phyloP scores from a whole-genome alignment of 352 stramenopile genomes.

The Thalassiosira sp. region DNA sequence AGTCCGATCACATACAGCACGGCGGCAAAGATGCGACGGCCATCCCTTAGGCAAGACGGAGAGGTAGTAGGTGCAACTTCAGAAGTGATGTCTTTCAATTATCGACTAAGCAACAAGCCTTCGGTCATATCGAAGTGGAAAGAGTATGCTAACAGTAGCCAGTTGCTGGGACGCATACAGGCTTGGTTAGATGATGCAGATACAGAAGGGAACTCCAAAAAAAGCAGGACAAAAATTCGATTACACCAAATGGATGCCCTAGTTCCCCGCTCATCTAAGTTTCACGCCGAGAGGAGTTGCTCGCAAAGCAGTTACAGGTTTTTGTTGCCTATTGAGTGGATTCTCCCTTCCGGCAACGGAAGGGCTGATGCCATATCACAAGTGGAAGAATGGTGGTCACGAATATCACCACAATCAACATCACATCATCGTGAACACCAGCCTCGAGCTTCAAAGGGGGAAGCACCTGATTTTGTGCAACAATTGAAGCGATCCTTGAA shows the following conservation, averaged over 20 bases:
- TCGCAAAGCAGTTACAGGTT: constrained; percentile 70
- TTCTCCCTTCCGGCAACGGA: constrained; percentile 29
- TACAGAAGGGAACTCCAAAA: too few species aligned
- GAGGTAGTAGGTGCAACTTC: constrained; percentile 35
- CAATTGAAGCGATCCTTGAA: constrained; percentile 49
- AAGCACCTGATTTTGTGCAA: constrained; percentile 29
- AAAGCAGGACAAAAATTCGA: constrained; percentile 14
- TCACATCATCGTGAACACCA: constrained; percentile 21
- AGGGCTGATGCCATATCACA: constrained; percentile 6
- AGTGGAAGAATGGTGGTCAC: constrained; percentile 47
- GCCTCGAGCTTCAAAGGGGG: constrained; percentile 6
- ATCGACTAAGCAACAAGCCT: constrained; percentile 24
- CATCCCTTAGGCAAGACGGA: constrained; percentile 42
- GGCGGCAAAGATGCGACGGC: constrained; percentile 41
- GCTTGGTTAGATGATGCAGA: constrained; percentile 23
- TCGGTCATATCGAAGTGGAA: constrained; percentile 24
- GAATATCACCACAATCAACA: constrained; percentile 11
- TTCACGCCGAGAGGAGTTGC: constrained; percentile 66
- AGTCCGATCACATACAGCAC: constrained; percentile 43
- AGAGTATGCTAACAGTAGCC: constrained; percentile 25
- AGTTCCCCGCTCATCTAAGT: constrained; percentile 33
- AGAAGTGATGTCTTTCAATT: constrained; percentile 54
- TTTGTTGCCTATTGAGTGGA: constrained; percentile 64
- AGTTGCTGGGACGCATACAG: constrained; percentile 30
- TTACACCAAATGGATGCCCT: constrained; percentile 38